A percentile compares a stretch with the other conserved stretches of the same genome.
phyloP scores from a whole-genome alignment of 345 rosid species.

The Eucalyptus coolabah region DNA sequence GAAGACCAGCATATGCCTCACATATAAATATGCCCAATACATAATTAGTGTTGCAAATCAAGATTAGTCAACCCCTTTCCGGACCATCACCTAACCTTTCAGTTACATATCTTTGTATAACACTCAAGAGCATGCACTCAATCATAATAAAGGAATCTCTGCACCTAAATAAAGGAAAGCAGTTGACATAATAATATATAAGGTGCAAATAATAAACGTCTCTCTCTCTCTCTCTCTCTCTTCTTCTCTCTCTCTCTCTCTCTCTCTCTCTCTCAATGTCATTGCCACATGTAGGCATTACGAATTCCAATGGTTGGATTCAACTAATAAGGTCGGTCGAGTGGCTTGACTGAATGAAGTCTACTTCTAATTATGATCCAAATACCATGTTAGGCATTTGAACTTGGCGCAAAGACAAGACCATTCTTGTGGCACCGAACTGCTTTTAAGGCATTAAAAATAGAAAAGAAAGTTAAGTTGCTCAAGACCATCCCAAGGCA shows the following conservation, averaged over 20 bases:
- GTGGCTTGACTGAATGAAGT: neutral
- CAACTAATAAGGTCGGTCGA: conserved; percentile 2
- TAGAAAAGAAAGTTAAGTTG: neutral
- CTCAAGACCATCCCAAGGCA: neutral
- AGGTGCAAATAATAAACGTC: neutral
- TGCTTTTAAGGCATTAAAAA: neutral
- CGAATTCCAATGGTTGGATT: conserved; percentile 9
- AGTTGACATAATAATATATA: neutral
- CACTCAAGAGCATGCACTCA: neutral
- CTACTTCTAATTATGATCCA: neutral
- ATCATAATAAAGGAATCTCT: neutral
- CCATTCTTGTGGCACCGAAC: neutral
- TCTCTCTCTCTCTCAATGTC: neutral
- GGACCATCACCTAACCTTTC: neutral
- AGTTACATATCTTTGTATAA: neutral
- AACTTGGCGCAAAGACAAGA: neutral
- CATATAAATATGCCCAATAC: neutral
- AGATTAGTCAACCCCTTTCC: neutral
- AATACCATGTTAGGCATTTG: neutral
- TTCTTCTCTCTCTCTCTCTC: neutral
- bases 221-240: neutral
- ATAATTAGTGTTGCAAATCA: neutral
- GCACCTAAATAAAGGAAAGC: neutral
- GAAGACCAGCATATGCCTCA: neutral
- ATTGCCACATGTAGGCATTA: neutral